Evolutionary conservation across 225 moss, liverwort and hornwort genomes (phyloP), one percentile per base, ranked within the genome.

Genomic region (Anthoceros angustus): DNA sequence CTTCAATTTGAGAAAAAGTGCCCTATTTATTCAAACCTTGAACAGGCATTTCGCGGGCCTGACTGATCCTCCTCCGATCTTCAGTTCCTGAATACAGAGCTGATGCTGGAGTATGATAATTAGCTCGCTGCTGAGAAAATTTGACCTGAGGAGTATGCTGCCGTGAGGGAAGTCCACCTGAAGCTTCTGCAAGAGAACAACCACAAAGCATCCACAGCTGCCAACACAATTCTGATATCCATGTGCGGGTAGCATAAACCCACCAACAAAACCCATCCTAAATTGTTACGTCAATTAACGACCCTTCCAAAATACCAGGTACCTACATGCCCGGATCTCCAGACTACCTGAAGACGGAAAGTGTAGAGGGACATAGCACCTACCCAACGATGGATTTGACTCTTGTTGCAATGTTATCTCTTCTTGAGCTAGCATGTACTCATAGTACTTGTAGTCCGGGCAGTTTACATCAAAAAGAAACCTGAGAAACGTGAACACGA

Each of bases 41-140:
- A 23, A 23, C n/a, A 18, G 8, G n/a, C 5, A 18, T 55, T 7
- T 55, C 55, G n/a, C 55, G 23, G 23, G 55, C 16, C 55, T 55
- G 55, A 20, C 55, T 55, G 8, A 0, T 55, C 23, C 83, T 79
- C 66, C 82, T 84, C 42, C 79, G 73, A 62, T 81, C 89, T 42
- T 74, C 77, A 32, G 86, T 84, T 21, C 87, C 87, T 62, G 84
- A 84, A 66, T 89, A 98, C 69, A 98, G 79, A 62, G 92, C 92
- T 70, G 98, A 98, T 62, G 98, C 87, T 70, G 98, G 89, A 66
- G 83, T 98, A 24, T 89, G 85, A 72, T 99, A 99, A 64, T 83
- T 83, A 69, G 80, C 82, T 45, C 79, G 85, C 67, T 87, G 86
- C 41, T 85, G 83, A 46, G 72, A 66, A 67, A 69, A 78, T 76